phyloP scores from a whole-genome alignment of 2,329 filamentous ascomycete genomes.

The Furcasterigmium sp. region DNA sequence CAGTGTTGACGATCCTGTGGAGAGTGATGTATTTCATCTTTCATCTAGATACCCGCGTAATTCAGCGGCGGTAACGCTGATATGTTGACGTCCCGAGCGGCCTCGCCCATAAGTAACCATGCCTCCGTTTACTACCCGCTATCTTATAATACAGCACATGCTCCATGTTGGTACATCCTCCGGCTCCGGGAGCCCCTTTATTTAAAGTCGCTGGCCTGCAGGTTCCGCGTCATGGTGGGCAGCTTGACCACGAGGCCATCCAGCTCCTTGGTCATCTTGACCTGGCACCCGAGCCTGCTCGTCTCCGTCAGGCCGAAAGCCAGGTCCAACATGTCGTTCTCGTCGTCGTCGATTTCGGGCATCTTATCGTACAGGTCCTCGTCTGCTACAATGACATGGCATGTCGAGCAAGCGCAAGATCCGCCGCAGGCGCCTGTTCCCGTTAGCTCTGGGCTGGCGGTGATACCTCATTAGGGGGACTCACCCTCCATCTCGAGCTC shows the following conservation, averaged over 20 bases:
- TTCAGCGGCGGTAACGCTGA: neutral
- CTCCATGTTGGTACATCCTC: neutral
- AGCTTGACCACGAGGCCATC: slow-evolving; percentile 82
- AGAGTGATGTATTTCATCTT: slow-evolving; percentile 18
- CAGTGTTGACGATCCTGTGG: neutral
- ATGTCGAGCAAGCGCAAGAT: slow-evolving; percentile 88
- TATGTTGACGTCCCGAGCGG: neutral
- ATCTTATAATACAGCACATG: slow-evolving; percentile 10
- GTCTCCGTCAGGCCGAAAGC: slow-evolving; percentile 90
- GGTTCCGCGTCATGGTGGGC: slow-evolving; percentile 89
- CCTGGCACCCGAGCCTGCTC: slow-evolving; percentile 78
- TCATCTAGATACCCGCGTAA: slow-evolving; percentile 12
- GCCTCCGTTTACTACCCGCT: neutral
- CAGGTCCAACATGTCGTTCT: slow-evolving; percentile 87
- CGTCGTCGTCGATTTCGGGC: slow-evolving; percentile 71
- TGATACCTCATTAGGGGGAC: slow-evolving; percentile 10
- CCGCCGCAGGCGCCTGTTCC: slow-evolving; percentile 75
- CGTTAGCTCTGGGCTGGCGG: neutral
- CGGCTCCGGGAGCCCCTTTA: slow-evolving; percentile 11
- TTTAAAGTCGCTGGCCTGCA: slow-evolving; percentile 91
- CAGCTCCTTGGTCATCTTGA: slow-evolving; percentile 84
- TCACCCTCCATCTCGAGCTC: slow-evolving; percentile 94
- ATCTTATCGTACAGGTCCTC: slow-evolving; percentile 73
- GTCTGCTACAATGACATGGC: slow-evolving; percentile 79
- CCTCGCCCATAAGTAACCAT: neutral